Percentiles rank a stretch among this genome's conserved stretches.
Evolutionary conservation across 805 yeast species (phyloP).

Genomic region (Starmerella sirachaensis): DNA sequence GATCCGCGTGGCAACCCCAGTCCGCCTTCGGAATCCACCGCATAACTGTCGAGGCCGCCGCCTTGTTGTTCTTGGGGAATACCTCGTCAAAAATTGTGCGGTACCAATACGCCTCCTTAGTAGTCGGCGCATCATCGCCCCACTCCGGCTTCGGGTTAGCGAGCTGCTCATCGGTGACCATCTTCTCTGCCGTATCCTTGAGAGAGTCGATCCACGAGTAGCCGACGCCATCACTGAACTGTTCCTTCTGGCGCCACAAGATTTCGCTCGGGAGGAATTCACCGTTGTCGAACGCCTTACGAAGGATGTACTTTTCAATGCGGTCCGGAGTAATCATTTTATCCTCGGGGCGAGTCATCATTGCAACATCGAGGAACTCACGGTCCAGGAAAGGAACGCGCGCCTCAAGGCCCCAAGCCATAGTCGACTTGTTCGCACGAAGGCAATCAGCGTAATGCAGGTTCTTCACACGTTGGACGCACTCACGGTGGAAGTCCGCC

Average conservation of each 20-base stretch:
- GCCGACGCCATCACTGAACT: conserved; percentile 98
- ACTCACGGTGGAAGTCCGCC: conserved; percentile 86
- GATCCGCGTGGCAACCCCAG: conserved; percentile 99
- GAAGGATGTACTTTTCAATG: conserved; percentile 88
- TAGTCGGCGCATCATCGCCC: conserved; percentile 90
- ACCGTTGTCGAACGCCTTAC: conserved; percentile 93
- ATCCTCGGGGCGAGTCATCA: conserved; percentile 91
- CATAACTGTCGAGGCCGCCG: conserved; percentile 95
- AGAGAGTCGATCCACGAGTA: conserved; percentile 98
- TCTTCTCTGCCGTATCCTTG: conserved; percentile 85
- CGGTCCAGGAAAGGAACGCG: conserved; percentile 98
- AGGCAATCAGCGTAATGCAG: conserved; percentile 93
- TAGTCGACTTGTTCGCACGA: conserved; percentile 97
- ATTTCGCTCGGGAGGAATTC: conserved; percentile 94
- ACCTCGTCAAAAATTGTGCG: conserved; percentile 90
- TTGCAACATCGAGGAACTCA: conserved; percentile 76
- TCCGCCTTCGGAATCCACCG: conserved; percentile 99
- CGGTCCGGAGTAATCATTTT: conserved; percentile 66
- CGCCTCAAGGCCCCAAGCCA: conserved; percentile 99
- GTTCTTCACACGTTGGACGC: conserved; percentile 94
- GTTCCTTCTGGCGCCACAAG: conserved; percentile 99
- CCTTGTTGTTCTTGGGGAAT: conserved; percentile 73
- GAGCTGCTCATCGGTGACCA: conserved; percentile 79
- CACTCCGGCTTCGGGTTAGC: conserved; percentile 87
- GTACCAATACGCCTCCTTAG: conserved; percentile 99